Evolutionary conservation across 1,139 yeast species (phyloP), one percentile per base, ranked within the genome.

Genomic region (Taphrina communis): DNA sequence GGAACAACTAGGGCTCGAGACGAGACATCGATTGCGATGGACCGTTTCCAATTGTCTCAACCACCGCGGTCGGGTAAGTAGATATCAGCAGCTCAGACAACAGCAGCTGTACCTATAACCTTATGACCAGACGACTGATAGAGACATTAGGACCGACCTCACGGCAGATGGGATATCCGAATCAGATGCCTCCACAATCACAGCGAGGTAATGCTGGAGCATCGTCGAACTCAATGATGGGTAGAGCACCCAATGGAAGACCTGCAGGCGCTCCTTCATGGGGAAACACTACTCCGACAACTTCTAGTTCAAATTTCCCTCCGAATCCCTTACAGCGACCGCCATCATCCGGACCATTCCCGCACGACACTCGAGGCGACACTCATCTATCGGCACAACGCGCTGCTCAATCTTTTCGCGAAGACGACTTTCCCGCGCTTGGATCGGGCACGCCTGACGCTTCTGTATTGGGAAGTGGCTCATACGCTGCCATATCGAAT

Each of bases 341-440:
- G 11, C 53, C 53, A 2, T 58, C 62, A n/a, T 58, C 62, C 14
- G 53, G 62, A 31, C 53, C 62, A 17, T 58, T 44, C 25, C 21
- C 60, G 21, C 19, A 31, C 14, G 67, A 56, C 12, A 21, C 58
- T 4, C 38, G 48, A 21, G 52, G 35, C 9, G 56, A 57, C 42
- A 55, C 63, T 19, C 62, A 57, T 12, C 63, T 56, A 17, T 19
- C 63, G 9, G 42, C 25, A 8, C 68, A 59, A 25, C 38, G 63
- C 31, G 48, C 68, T 25, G 31, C 68, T n/a, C 63, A 52, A 19
- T 46, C 63, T 7, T 57, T 65, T 12, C 63, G 55, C 19, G 59
- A 56, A 8, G 67, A 63, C 38, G 67, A 63, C 46, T 63, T 63
- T 48, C 67, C 67, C n/a, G 67, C 67, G 17, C 56, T 63, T 5